Evolutionary conservation across 2,329 filamentous ascomycete species (phyloP), one percentile per base, ranked within the genome.

Genomic region (Aureobasidium uvarum): DNA sequence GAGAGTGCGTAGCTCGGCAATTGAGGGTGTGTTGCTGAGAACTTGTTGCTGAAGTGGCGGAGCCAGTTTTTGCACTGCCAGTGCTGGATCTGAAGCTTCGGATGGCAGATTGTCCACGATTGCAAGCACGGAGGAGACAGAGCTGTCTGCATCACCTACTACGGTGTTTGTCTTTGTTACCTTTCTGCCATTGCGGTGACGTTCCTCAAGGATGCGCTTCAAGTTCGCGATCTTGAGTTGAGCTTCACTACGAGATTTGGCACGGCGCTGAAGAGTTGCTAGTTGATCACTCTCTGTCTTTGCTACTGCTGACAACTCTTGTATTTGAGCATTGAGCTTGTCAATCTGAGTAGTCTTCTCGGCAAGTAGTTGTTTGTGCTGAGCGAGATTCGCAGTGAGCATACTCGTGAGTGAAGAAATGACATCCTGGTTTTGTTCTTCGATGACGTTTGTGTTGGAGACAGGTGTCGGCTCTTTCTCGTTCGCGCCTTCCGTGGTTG

Each of bases 341-440:
- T 97, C 92, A 63, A 98, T 89, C 36, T 88, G 85, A 58, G 89
- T 84, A 78, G 97, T 93, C 74, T 96, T 96, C 51, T 89, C 83
- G 71, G 89, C 89, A 68, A 96, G 86, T 75, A 94, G 91, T 56
- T 86, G 82, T 65, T 91, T 89, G 74, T 97, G 94, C 51, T 91
- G 87, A 50, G 87, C 84, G 58, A 92, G 87, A 5, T 92, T 90
- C 70, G 92, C 88, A 50, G 86, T 87, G 25, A 99, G 83, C 56
- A 96, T 87, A 69, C 91, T 88, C 50, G 90, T 91, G 72, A 97
- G 93, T 58, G 93, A 89, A 33, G 86, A 85, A 65, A 94, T 86
- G 62, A 96, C 89, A 65, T 94, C 90, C 68, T 91, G 87, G 70
- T 89, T 91, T 69, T 87, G 91, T 74, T 95, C 89, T 80, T 87